Evolutionary conservation across 140 eudicot species (phyloP), one percentile per base, ranked within the genome.

Genomic region (Stevia rebaudiana): DNA sequence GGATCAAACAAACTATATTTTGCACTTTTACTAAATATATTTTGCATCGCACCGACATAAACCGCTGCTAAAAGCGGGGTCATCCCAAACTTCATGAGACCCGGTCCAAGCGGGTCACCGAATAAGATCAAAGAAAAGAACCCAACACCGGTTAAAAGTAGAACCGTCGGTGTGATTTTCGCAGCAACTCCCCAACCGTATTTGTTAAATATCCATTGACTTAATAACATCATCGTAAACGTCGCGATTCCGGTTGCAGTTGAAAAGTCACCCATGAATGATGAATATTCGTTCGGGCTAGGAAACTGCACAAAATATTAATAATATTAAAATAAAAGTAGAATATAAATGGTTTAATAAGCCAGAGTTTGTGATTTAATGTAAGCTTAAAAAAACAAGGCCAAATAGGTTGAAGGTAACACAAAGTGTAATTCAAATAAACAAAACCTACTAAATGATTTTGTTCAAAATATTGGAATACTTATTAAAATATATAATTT

Each of bases 131-230:
- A 61, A 2, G 97, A 94, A 75, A 94, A 94, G 86, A 94, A 94
- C 58, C 97, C 99, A n/a, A 94, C 94, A 46, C 99, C 99, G 1
- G 99, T 77, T 11, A 88, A 36, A 13, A 94, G 94, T 48, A 94
- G 83, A 71, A 94, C 95, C 0, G 99, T 81, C 11, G 99, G 99
- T 13, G 99, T 94, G 56, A 94, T 89, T 63, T 78, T 86, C 11
- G 99, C 99, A 22, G 99, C 99, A 41, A 82, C 88, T 2, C 99
- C 99, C 99, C 99, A 94, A 55, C 99, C 99, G 35, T 89, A 86
- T 47, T 83, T 88, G 88, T 88, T 80, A 62, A 94, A 94, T 30
- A 94, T 82, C 94, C 96, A 88, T 72, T 86, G 99, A 75, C 99
- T 88, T 16, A 88, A 52, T 17, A 94, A 76, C 99, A 94, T 94